Evolutionary conservation across 306 rosid genomes (phyloP).

Genomic region (Quercus aquifolioides): DNA sequence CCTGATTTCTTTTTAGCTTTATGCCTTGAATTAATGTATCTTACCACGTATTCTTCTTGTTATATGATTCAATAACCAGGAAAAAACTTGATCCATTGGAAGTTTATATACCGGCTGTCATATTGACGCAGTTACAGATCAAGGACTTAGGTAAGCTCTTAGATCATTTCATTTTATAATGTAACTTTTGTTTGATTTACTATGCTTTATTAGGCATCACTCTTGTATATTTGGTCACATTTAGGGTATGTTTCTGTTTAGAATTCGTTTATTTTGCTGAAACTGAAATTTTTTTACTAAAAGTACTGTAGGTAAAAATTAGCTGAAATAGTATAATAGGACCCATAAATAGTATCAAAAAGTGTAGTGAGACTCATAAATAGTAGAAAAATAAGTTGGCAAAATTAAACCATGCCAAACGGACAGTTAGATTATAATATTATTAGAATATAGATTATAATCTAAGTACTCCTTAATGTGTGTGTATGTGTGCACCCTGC

Average conservation of each 20-base stretch:
- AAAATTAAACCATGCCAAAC: too few species aligned
- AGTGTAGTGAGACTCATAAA: too few species aligned
- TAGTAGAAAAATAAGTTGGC: too few species aligned
- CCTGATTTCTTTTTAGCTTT: background rate
- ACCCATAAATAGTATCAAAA: too few species aligned
- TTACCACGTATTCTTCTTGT: slow-evolving; percentile 7
- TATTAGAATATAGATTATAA: background rate
- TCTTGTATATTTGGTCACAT: background rate
- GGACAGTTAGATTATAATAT: background rate
- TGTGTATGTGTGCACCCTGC: background rate
- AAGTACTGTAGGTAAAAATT: too few species aligned
- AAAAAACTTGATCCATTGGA: slow-evolving; percentile 91
- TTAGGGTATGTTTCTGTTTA: background rate
- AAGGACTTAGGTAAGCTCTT: slow-evolving; percentile 67
- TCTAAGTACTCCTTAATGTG: background rate
- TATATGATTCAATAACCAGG: slow-evolving; percentile 28
- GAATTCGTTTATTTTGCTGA: too few species aligned
- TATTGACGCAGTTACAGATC: slow-evolving; percentile 77
- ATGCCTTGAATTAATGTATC: background rate
- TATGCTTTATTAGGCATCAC: background rate
- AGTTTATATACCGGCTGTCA: slow-evolving; percentile 76
- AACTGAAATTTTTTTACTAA: too few species aligned
- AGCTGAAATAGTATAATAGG: too few species aligned
- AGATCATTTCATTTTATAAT: background rate
- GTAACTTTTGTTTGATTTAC: background rate